phyloP scores from a whole-genome alignment of 768 basidiomycete species.

The Mycena venus region DNA sequence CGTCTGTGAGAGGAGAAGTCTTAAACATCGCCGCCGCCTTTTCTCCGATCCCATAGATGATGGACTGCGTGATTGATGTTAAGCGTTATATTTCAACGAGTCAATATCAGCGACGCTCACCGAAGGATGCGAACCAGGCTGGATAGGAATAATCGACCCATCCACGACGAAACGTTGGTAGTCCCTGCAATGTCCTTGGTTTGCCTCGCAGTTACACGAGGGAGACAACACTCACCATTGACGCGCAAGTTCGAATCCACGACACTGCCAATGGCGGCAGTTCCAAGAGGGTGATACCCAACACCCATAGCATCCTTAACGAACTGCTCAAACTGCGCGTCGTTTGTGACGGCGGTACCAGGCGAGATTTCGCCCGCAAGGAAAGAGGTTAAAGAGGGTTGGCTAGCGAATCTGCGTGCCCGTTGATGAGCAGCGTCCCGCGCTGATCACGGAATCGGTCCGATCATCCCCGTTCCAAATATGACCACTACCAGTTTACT shows the following conservation, averaged over 20 bases:
- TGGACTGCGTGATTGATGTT: background rate
- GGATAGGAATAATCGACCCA: background rate
- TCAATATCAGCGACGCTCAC: background rate
- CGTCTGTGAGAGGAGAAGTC: background rate
- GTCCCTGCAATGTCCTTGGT: background rate
- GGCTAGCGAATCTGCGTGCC: background rate
- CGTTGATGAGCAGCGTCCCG: too few species aligned
- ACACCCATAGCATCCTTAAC: background rate
- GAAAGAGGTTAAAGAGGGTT: background rate
- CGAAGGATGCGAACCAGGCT: conserved; percentile 2
- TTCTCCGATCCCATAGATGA: conserved; percentile 6
- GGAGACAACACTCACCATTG: background rate
- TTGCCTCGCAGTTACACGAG: background rate
- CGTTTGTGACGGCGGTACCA: background rate
- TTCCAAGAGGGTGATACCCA: background rate
- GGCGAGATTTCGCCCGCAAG: background rate
- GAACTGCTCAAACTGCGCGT: background rate
- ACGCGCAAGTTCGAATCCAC: background rate
- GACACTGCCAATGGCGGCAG: background rate
- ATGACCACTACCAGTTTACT: too few species aligned
- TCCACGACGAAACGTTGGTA: conserved; percentile 7
- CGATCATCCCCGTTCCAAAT: too few species aligned
- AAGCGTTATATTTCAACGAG: too few species aligned
- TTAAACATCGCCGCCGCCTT: background rate
- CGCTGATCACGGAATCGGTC: too few species aligned